Base-by-base conservation (phyloP, 148 eudicot genomes). In the Spergularia bocconei region DNA sequence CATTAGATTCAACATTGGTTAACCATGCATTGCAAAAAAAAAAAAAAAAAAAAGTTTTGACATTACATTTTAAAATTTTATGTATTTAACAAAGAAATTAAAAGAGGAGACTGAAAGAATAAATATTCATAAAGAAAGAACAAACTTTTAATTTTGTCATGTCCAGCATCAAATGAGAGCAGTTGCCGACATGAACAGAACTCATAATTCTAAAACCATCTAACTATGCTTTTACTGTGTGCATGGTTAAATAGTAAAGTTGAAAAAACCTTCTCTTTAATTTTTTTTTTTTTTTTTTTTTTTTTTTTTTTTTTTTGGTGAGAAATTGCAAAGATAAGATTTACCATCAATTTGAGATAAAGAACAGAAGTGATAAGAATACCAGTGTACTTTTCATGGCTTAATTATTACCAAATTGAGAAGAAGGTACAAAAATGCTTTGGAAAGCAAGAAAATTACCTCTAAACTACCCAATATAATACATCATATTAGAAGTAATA, bases 361-460 rank as follows among this genome's bases (percentile, higher is more conserved):
- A 41, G 23, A 20, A 58, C 0, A 44, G 20, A 50, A 68, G 67
- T 36, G 68, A 25, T 0, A 39, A 67, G 58, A 12, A 33, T 8
- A 47, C 36, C 25, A 67, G 14, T 68, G 38, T 17, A 70, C 7
- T 11, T 14, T 50, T 67, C 21, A 21, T 69, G 21, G 68, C 29
- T 69, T 62, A 44, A 38, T 17, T 9, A 19, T 61, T 70, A 11
- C 67, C 73, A 57, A 60, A 69, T 16, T 23, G 1, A 62, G 67
- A 47, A 47, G 11, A 8, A 21, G 48, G 58, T 29, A 50, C 67
- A 44, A 70, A 25, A 54, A 38, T 36, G 54, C 25, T 62, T 20
- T 52, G 23, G 17, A 63, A 52, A 53, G 53, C 80, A 52, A 29
- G 59, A 77, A 70, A 70, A 62, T 51, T 33, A 70, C 75, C 80